These are phyloP conservation scores for Fennellomyces sp. DNA, from an alignment of 371 early-diverging fungal species.

Conservation along the genomic window DNA sequence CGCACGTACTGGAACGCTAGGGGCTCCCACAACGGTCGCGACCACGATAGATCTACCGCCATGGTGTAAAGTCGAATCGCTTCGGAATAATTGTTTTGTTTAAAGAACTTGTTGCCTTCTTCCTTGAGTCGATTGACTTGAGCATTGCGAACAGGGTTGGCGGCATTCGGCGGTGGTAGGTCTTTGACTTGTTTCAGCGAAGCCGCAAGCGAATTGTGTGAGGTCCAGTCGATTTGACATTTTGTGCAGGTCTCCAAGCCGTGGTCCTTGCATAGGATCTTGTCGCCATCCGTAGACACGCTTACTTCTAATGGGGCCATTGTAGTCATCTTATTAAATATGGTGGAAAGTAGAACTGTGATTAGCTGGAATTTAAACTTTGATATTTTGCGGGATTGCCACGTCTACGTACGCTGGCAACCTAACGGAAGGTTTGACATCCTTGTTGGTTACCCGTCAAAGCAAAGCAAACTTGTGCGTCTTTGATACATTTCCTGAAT, in stretches of 20 bases:
- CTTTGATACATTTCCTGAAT: no score
- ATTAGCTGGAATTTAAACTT: background rate
- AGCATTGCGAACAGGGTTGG: conserved; percentile 65
- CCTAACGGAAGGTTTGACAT: no score
- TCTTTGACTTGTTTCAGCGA: conserved; percentile 57
- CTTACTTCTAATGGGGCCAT: conserved; percentile 14
- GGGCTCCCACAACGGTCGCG: conserved; percentile 82
- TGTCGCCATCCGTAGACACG: conserved; percentile 33
- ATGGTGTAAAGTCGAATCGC: conserved; percentile 75
- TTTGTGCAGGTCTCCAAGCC: conserved; percentile 44
- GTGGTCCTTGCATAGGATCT: conserved; percentile 54
- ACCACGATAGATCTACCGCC: conserved; percentile 71
- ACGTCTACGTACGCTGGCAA: no score
- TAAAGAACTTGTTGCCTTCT: conserved; percentile 77
- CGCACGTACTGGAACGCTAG: conserved; percentile 59
- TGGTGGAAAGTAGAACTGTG: background rate
- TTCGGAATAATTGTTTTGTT: conserved; percentile 64
- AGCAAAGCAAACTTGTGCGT: no score
- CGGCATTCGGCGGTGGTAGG: conserved; percentile 71
- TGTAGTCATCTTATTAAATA: background rate
- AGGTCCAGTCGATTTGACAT: conserved; percentile 53
- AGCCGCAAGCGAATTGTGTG: conserved; percentile 54
- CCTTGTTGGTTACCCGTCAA: no score
- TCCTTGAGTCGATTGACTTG: conserved; percentile 73
- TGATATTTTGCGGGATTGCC: no score